Base-by-base conservation (phyloP, 306 rosid genomes). In the Comarum palustre region DNA sequence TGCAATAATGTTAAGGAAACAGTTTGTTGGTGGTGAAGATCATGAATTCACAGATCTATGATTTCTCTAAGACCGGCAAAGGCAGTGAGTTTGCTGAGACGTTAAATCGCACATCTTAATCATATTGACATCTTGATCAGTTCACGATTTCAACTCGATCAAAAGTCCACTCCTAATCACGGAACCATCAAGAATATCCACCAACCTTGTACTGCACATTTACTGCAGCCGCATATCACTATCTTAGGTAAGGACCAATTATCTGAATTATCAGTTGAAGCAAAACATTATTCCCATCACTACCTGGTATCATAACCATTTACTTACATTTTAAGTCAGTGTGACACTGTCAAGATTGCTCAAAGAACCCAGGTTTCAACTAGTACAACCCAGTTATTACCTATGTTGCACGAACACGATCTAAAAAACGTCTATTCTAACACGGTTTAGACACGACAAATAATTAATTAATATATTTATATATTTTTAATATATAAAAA, bases 121-220 rank as follows among this genome's bases (percentile, higher is more conserved):
- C 45, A 62, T 17, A 8, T 17, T 17, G 24, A 34, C 66, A 31
- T 29, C 42, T 9, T 38, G 38, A 12, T 13, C 1, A 1, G 13
- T 41, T 8, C 0, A 1, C 32, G 55, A 39, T 24, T 59, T 59
- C 73, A 42, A 52, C 39, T 39, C 29, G 20, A 61, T 19, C 58
- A 14, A 57, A 68, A 65, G n/a, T 58, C 73, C 16, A 75, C n/a
- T 68, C 68, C 57, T 68, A 39, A 57, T 68, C 58, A 54, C 36
- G 27, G 24, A 67, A 32, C n/a, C 68, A 20, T 67, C 22, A 62
- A 34, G 7, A 62, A 34, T n/a, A n/a, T 29, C 25, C 67, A 34
- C 22, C 66, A 16, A 60, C 66, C 34, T 24, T 24, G 17, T 57
- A 24, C 34, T 11, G 7, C 14, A 59, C 65, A 57, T 58, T 27